Evolutionary conservation across 1,284 basidiomycete genomes (phyloP).

Genomic region (Moesziomyces globuligerus): DNA sequence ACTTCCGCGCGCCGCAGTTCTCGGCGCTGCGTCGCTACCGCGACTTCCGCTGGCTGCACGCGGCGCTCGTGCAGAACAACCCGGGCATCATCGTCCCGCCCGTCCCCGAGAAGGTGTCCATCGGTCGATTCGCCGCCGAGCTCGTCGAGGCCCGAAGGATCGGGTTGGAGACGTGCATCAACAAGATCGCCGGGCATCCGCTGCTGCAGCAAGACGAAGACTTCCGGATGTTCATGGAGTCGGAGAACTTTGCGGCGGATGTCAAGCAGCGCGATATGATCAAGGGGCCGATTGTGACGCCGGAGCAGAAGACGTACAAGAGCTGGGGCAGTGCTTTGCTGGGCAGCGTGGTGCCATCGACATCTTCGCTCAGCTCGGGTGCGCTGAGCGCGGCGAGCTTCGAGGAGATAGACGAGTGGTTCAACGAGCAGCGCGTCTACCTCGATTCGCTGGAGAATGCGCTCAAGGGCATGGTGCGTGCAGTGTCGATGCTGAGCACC

Average conservation of each 20-base stretch:
- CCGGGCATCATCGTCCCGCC: conserved; percentile 97
- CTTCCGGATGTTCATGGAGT: conserved; percentile 68
- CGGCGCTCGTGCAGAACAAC: conserved; percentile 87
- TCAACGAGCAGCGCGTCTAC: conserved; percentile 84
- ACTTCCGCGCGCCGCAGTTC: conserved; percentile 49
- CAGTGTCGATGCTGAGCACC: conserved; percentile 82
- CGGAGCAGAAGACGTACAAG: conserved; percentile 65
- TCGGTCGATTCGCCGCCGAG: conserved; percentile 70
- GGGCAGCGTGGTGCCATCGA: conserved; percentile 46
- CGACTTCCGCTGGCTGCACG: conserved; percentile 97
- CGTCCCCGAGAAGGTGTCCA: conserved; percentile 91
- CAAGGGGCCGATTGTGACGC: conserved; percentile 62
- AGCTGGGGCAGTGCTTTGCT: conserved; percentile 39
- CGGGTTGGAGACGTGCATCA: conserved; percentile 68
- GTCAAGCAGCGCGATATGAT: conserved; percentile 75
- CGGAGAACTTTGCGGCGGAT: conserved; percentile 68
- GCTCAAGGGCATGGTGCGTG: conserved; percentile 83
- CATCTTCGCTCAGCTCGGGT: conserved; percentile 43
- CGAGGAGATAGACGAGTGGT: conserved; percentile 97
- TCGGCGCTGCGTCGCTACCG: conserved; percentile 91
- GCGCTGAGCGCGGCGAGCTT: conserved; percentile 77
- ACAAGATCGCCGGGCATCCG: conserved; percentile 69
- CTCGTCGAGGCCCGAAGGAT: conserved; percentile 68
- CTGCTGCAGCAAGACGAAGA: conserved; percentile 69
- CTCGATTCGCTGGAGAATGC: conserved; percentile 90